phyloP scores from a whole-genome alignment of 805 yeast species.

The Yamadazyma philogaea region DNA sequence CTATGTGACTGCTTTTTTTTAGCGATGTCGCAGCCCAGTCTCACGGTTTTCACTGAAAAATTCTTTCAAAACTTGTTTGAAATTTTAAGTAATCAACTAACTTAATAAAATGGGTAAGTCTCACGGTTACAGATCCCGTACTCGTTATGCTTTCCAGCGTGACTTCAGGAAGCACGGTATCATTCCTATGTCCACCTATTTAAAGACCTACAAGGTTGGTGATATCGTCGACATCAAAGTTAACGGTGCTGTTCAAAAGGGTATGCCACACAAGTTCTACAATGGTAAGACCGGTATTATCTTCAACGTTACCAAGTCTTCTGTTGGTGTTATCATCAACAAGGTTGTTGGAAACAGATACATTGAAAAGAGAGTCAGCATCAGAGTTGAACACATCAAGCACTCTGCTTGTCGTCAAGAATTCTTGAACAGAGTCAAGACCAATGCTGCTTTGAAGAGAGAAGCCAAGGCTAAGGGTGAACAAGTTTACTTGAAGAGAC shows the following conservation, averaged over 20 bases:
- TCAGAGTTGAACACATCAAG: conserved; percentile 98
- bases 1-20: conserved; percentile 10
- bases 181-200: conserved; percentile 91
- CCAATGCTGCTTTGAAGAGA: conserved; percentile 87
- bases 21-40: not conserved
- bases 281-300: conserved; percentile 99
- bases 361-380: conserved; percentile 97
- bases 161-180: conserved; percentile 98
- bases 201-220: conserved; percentile 97
- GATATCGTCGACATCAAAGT: conserved; percentile 99
- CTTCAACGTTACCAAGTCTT: conserved; percentile 97
- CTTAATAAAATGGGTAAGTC: conserved; percentile 23
- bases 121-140: conserved; percentile 99
- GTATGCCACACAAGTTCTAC: conserved; percentile 99
- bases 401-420: conserved; percentile 99
- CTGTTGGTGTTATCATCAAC: conserved; percentile 98
- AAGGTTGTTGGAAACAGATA: conserved; percentile 99
- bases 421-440: conserved; percentile 97
- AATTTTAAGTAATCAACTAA: conserved; percentile 7
- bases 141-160: conserved; percentile 99
- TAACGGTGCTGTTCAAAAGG: conserved; percentile 98
- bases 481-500: conserved; percentile 92
- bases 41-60: conserved; percentile 1
- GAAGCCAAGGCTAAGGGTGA: conserved; percentile 96
- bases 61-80: conserved; percentile 6